Evolutionary conservation across 2,329 filamentous ascomycete species (phyloP), one percentile per base, ranked within the genome.

Genomic region (Venturia oleaginea): DNA sequence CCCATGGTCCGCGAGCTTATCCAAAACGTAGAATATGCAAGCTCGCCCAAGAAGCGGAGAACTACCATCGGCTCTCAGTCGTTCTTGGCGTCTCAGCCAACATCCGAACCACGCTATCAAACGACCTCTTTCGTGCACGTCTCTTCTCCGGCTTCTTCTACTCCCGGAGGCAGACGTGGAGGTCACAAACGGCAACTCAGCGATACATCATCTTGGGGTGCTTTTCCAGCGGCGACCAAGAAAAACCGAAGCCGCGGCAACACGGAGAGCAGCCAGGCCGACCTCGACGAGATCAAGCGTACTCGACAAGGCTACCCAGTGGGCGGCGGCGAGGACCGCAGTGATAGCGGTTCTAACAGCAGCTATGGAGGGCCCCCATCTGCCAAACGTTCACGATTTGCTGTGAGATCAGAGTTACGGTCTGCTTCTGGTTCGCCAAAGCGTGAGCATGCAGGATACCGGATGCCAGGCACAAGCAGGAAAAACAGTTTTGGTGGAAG

Each of bases 11-110:
- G 24, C 24, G 43, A 55, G 34, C 76, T 71, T 71, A 81, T 76
- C 69, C 77, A 76, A 76, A 75, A 80, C 77, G 74, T 79, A 74
- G 85, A 88, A 72, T 83, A 86, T 75, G 85, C 86, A 72, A 89
- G 89, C 74, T 91, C 89, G 67, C 91, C 91, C 38, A 90, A 89
- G 74, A 96, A 96, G 79, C 87, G 92, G 71, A 96, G 96, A 78
- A 86, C 89, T 51, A 77, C 80, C 71, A 54, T 34, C 32, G 80
- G 81, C 34, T 75, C 76, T 38, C 83, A 85, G 69, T 77, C 78
- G 66, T 73, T 79, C 64, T 8, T 64, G 6, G 77, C 78, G 65
- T 81, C 82, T 51, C 76, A 79, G 27, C 82, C 82, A 24, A 78
- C 81, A 62, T 79, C 78, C 59, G 79, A 79, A 67, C 76, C 78